A percentile compares a stretch with the other conserved stretches of the same genome.
Evolutionary conservation across 2,329 filamentous ascomycete genomes (phyloP).

Genomic region (Bipolaris oryzae): DNA sequence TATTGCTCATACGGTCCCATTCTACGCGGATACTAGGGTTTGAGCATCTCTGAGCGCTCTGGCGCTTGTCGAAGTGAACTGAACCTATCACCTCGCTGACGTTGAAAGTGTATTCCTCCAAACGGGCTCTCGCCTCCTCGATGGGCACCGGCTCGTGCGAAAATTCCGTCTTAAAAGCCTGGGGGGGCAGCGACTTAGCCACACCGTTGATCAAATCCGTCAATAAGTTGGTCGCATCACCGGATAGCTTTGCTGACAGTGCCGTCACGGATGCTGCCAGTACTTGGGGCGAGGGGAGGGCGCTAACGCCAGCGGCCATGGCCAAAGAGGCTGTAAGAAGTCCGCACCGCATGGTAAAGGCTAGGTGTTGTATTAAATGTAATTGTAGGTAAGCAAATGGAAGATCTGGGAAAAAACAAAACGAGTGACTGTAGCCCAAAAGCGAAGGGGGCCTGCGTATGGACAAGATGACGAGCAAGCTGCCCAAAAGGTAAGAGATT

Average conservation of each 20-base stretch:
- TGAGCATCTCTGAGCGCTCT: slow-evolving; percentile 26
- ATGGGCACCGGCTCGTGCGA: slow-evolving; percentile 12
- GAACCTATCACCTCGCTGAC: background rate
- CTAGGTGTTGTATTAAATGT: slow-evolving; percentile 17
- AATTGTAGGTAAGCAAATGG: background rate
- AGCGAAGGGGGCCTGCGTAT: slow-evolving; percentile 10
- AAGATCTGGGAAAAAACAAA: slow-evolving; percentile 3
- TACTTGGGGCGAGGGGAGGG: slow-evolving; percentile 19
- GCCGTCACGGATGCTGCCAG: background rate
- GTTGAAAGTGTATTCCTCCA: background rate
- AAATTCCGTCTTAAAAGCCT: slow-evolving; percentile 14
- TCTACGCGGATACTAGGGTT: slow-evolving; percentile 40
- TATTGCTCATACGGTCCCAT: slow-evolving; percentile 38
- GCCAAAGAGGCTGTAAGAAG: slow-evolving; percentile 27
- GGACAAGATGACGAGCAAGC: slow-evolving; percentile 3
- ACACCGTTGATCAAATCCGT: slow-evolving; percentile 2
- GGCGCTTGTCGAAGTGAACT: background rate
- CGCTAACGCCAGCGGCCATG: slow-evolving; percentile 16
- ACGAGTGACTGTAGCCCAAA: slow-evolving; percentile 13
- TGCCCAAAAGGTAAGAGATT: slow-evolving; percentile 7
- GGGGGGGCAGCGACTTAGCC: slow-evolving; percentile 16
- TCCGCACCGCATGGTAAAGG: slow-evolving; percentile 25
- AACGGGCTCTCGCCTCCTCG: slow-evolving; percentile 13
- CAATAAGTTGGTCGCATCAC: background rate
- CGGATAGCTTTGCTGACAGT: too few relatives aligned